Base-by-base conservation (phyloP, 2,329 filamentous ascomycete species). In the Chalaropsis ovoidea region DNA sequence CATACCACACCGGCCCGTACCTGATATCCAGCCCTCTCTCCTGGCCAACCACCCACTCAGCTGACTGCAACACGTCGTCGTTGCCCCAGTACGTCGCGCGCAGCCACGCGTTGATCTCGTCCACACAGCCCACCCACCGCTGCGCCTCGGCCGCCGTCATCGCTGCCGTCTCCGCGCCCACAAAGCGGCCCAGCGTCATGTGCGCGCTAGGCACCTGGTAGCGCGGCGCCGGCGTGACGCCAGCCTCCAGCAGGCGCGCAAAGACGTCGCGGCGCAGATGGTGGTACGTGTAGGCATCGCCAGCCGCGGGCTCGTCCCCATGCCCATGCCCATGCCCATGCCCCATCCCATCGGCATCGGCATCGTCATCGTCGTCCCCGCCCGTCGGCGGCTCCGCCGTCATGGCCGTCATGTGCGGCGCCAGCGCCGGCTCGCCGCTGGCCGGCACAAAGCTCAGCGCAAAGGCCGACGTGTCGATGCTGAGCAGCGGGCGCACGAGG, bases 141-240 rank as follows among this genome's bases (percentile, higher is more conserved):
- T 86, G 83, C 69, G 92, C 89, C 13, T 80, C 77, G 49, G 84
- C 81, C 10, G 80, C 81, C 1, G 42, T 27, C 1, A 67, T 67
- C 10, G 7, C 15, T 19, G 7, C 15, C 15, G 39, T 39, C 22
- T 24, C 49, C 24, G n/a, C 11, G 7, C 65, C 62, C 54, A 96
- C 81, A 73, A 94, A 96, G 2, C 93, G 81, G 0, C 83, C 92
- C 66, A 97, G 82, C 0, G 93, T 96, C 72, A 96, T 82, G 76
- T 97, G 93, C 17, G 90, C 90, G 60, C 88, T 93, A 1, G 92
- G 92, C 1, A 95, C 90, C 27, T 92, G 86, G 73, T 96, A 97
- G 66, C 93, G 81, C 15, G 65, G 42, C 6, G 54, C 58, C 63
- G 88, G 89, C 17, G 81, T 76, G n/a, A 93, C 78, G 0, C 88